These are phyloP conservation scores for Talinum fruticosum DNA, from an alignment of 148 eudicot species.

Conservation along the genomic window DNA sequence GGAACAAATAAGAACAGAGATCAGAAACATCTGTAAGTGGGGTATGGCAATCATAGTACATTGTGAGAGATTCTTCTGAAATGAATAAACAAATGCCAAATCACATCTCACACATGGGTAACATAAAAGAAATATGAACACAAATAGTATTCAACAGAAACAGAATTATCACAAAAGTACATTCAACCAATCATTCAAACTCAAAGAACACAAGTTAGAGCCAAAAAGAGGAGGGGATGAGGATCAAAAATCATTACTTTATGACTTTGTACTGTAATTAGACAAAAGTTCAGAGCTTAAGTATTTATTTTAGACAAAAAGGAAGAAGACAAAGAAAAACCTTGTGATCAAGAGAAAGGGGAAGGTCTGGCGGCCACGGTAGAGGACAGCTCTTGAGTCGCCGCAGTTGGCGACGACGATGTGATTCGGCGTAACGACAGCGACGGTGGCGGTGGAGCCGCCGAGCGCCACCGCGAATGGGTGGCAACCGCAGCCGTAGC, in stretches of 20 bases:
- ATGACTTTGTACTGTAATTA: no score
- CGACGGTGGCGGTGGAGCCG: constrained; percentile 47
- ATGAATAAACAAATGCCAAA: neutral
- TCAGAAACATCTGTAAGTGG: neutral
- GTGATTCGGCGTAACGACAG: constrained; percentile 24
- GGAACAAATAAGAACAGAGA: neutral
- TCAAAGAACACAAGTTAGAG: no score
- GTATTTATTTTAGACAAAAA: no score
- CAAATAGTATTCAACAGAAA: no score
- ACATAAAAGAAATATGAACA: no score
- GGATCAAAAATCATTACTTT: no score
- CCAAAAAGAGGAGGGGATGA: no score
- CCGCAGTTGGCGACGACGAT: constrained; percentile 51
- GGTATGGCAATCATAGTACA: no score
- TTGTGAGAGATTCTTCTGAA: neutral
- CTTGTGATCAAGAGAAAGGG: constrained; percentile 51
- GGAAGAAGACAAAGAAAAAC: constrained; percentile 15
- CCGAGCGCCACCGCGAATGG: neutral
- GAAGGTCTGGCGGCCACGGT: constrained; percentile 29
- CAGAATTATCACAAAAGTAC: no score
- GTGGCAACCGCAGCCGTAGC: constrained; percentile 14
- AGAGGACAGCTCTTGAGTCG: constrained; percentile 54
- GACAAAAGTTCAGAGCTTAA: neutral
- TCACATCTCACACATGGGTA: neutral
- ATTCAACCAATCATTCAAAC: no score